These are phyloP conservation scores for Fraxinus nigra DNA, from an alignment of 305 asterid species.

Conservation along the genomic window DNA sequence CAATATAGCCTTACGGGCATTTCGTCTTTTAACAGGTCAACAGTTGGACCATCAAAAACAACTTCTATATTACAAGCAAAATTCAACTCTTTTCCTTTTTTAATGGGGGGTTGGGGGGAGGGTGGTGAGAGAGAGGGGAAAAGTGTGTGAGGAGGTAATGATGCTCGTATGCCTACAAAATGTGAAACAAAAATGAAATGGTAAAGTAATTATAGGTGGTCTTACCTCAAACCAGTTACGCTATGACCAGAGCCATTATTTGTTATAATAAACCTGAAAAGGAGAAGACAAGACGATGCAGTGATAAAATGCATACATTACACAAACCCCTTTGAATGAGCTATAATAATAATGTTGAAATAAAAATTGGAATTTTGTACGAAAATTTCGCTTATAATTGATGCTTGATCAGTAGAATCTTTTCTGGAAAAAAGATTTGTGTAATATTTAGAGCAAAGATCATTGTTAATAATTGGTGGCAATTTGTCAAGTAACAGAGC, in stretches of 20 bases:
- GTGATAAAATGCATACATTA: not conserved
- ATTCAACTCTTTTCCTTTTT: not conserved
- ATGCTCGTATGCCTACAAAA: not conserved
- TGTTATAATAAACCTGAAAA: conserved; percentile 80
- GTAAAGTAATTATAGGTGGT: not conserved
- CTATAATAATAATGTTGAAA: not conserved
- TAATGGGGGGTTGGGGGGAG: not conserved
- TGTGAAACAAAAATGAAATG: not conserved
- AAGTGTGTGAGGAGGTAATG: not conserved
- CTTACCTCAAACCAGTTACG: conserved; percentile 73
- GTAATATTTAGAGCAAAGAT: not conserved
- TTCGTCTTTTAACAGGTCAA: not conserved
- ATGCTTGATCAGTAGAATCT: not conserved
- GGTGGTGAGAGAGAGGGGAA: not conserved
- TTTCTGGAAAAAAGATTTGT: not conserved
- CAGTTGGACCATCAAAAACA: not conserved
- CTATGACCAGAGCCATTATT: conserved; percentile 85
- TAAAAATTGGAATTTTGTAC: not conserved
- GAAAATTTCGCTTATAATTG: not conserved
- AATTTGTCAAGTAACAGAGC: not conserved
- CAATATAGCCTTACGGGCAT: not conserved
- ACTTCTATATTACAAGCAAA: not conserved
- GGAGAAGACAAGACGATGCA: conserved; percentile 9
- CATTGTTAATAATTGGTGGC: not conserved
- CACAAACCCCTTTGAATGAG: not conserved